Conservation (phyloP, 768 basidiomycete species). For the Lentinula aciculospora region DNA sequence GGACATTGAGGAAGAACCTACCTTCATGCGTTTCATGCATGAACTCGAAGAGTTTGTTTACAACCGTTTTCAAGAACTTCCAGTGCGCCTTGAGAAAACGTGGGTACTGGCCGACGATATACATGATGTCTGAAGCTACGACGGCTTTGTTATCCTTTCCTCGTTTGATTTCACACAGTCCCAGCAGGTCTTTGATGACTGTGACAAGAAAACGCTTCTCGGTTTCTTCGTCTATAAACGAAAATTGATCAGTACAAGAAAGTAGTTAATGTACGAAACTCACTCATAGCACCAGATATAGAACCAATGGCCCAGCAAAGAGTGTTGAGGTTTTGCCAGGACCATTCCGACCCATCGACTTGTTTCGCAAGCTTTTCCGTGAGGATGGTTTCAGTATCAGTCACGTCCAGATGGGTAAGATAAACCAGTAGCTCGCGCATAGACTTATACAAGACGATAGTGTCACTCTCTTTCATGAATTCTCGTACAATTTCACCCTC, state of each 20-base stretch:
- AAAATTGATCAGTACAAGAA: not conserved
- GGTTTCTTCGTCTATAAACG: conserved; percentile 82
- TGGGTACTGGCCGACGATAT: conserved; percentile 99
- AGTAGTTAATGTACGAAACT: conserved; percentile 24
- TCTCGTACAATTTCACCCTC: conserved; percentile 99
- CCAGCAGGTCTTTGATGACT: conserved; percentile 98
- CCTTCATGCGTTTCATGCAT: conserved; percentile 99
- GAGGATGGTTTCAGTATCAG: conserved; percentile 94
- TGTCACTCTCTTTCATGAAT: conserved; percentile 98
- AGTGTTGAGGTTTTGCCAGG: conserved; percentile 98
- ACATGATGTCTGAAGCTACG: conserved; percentile 95
- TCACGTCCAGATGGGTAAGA: conserved; percentile 93
- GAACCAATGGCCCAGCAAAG: conserved; percentile 99
- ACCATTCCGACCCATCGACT: conserved; percentile 97
- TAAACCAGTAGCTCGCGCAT: conserved; percentile 98
- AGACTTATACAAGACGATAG: conserved; percentile 97
- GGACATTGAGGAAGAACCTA: conserved; percentile 19
- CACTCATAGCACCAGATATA: conserved; percentile 98
- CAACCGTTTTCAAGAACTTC: conserved; percentile 99
- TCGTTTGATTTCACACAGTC: conserved; percentile 95
- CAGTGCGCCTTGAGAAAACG: conserved; percentile 99
- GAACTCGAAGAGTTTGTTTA: conserved; percentile 99
- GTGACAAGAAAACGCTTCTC: conserved; percentile 99
- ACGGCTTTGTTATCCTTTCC: conserved; percentile 99
- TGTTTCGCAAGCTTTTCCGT: conserved; percentile 97